Base-by-base conservation (phyloP, 306 rosid species). In the Vigna nakashimae region DNA sequence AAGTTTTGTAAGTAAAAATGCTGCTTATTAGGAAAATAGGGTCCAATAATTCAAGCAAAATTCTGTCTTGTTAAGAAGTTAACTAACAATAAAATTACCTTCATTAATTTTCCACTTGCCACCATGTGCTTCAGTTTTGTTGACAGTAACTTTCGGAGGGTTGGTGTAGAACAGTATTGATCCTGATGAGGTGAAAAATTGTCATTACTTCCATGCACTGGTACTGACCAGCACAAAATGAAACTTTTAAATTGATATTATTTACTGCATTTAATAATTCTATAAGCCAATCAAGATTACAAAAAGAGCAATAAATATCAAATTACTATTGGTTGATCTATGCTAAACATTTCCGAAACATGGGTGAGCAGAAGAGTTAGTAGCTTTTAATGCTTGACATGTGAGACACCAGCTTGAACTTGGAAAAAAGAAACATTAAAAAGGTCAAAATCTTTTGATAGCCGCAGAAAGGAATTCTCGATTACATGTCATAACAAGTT, bases 71-170 rank as follows among this genome's bases (percentile, higher is more conserved):
- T 77, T 17, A 67, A 64, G 56, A n/a, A 75, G 70, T 69, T 53
- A 51, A 66, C 64, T 40, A 43, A 56, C 65, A 42, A 63, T 34
- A 28, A 66, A 58, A 52, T 70, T 92, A 94, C 98, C 98, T 94
- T 90, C 73, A 89, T 82, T 83, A 94, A 69, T 84, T 88, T 94
- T 80, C 98, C 96, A 58, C 71, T 88, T 74, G 82, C 82, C 45
- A 83, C 71, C 98, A 94, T 84, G 74, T 94, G 91, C 91, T 91
- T 92, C 84, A 94, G 69, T 84, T 90, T 89, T 52, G 90, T 66
- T 57, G 92, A 80, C 71, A 94, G 79, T 67, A 89, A 79, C 82
- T 88, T 92, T 77, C 78, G 84, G 74, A 92, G 93, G 82, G 89
- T 90, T 74, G 93, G 86, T 5, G 93, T 94, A 43, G 94, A 87